Evolutionary conservation across 495 filamentous ascomycete genomes (phyloP).

Genomic region (Penicillium angulare): DNA sequence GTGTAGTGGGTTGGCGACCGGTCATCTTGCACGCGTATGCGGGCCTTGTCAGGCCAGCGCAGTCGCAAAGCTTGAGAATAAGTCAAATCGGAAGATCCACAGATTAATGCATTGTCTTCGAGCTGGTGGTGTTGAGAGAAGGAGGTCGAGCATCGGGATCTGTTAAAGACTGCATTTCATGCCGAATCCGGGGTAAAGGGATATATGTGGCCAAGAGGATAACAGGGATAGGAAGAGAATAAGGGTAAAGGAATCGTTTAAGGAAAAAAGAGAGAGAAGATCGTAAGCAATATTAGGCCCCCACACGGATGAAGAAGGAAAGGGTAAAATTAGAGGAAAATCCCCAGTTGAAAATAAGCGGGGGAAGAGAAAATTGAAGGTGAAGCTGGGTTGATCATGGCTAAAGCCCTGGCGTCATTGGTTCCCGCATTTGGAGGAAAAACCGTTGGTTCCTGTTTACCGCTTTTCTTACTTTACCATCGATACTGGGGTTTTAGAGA

Average conservation of each 20-base stretch:
- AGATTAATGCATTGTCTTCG: conserved; percentile 1
- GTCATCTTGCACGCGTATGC: conserved; percentile 33
- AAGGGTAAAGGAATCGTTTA: neutral
- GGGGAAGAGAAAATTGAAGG: neutral
- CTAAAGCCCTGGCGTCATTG: neutral
- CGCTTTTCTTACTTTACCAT: too few species aligned
- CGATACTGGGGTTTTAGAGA: too few species aligned
- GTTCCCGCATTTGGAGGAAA: neutral
- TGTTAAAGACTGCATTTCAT: neutral
- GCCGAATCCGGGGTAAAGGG: conserved; percentile 17
- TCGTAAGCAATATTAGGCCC: too few species aligned
- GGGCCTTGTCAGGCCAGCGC: neutral
- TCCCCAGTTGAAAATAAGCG: neutral
- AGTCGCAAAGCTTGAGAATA: neutral
- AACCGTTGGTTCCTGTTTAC: neutral
- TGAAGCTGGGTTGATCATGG: neutral
- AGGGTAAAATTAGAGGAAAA: neutral
- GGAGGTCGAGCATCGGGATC: neutral
- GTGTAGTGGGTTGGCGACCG: conserved; percentile 62
- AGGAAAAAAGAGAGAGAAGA: too few species aligned
- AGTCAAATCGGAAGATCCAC: neutral
- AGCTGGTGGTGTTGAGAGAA: neutral
- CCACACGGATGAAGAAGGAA: too few species aligned
- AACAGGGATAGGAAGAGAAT: neutral
- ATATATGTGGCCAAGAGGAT: neutral